These are phyloP conservation scores for Yueomyces sp. DNA, from an alignment of 1,139 yeast genomes.

Conservation along the genomic window DNA sequence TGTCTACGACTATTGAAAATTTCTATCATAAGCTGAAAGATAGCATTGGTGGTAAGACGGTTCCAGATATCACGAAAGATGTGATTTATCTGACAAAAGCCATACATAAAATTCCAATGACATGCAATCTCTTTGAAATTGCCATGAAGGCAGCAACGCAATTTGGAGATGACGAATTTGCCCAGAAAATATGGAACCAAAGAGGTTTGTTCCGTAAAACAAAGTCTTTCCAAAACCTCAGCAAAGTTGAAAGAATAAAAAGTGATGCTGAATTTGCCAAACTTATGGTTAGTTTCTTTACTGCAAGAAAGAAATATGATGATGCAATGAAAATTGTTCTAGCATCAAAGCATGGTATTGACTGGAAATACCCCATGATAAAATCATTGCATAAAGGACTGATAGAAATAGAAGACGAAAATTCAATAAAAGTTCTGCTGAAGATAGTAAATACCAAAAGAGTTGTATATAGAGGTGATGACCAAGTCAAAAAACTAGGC, in stretches of 20 bases:
- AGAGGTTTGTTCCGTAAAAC: conserved; percentile 64
- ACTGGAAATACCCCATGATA: conserved; percentile 56
- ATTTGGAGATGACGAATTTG: conserved; percentile 41
- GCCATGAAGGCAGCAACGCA: conserved; percentile 56
- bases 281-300: conserved; percentile 19
- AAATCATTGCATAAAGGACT: conserved; percentile 37
- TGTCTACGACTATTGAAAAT: conserved; percentile 7
- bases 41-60: background rate
- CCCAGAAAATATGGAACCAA: conserved; percentile 60
- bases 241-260: conserved; percentile 30
- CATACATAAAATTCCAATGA: conserved; percentile 25
- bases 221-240: conserved; percentile 30
- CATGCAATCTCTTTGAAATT: conserved; percentile 43
- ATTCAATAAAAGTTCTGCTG: conserved; percentile 21
- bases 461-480: conserved; percentile 7
- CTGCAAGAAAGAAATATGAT: conserved; percentile 25
- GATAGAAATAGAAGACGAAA: conserved; percentile 36
- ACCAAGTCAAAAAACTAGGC: conserved; percentile 8
- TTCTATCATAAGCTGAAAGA: conserved; percentile 1
- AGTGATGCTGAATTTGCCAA: conserved; percentile 32
- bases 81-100: conserved; percentile 8
- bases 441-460: conserved; percentile 18
- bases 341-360: conserved; percentile 56
- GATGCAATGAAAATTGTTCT: conserved; percentile 62
- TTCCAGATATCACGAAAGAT: background rate